phyloP scores from a whole-genome alignment of 202 grass and related monocot species.

The Hordeum pubiflorum region DNA sequence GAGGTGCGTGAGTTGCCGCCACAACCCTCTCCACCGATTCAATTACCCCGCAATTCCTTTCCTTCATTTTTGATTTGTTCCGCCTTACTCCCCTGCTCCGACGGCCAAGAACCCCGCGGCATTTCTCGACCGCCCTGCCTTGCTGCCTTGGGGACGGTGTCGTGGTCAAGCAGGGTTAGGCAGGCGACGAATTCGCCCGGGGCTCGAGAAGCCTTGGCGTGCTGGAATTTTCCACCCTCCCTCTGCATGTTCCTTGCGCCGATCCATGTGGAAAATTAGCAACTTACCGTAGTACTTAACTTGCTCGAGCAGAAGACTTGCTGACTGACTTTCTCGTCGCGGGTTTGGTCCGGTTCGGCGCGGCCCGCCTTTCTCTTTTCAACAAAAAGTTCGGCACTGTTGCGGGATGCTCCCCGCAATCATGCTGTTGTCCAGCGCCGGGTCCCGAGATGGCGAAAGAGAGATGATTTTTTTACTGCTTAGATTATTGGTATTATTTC shows the following conservation, averaged over 20 bases:
- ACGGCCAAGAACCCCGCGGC: not conserved
- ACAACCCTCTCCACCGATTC: not conserved
- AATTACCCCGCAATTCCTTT: not conserved
- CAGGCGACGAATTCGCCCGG: constrained; percentile 7
- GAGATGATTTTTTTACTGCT: not conserved
- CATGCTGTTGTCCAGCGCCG: constrained; percentile 29
- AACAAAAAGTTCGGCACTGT: constrained; percentile 23
- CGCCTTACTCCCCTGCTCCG: not conserved
- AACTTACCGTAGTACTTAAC: not conserved
- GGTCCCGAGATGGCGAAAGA: constrained; percentile 1
- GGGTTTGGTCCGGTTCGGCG: not conserved
- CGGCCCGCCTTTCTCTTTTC: not conserved
- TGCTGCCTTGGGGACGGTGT: not conserved
- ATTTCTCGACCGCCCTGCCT: constrained; percentile 1
- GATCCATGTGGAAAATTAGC: constrained; percentile 32
- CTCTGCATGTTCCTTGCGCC: not conserved
- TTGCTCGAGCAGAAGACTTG: not conserved
- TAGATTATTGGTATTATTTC: not conserved
- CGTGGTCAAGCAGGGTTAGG: constrained; percentile 43
- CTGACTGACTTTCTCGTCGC: not conserved
- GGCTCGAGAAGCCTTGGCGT: constrained; percentile 26
- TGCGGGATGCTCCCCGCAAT: constrained; percentile 35
- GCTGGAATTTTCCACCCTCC: not conserved
- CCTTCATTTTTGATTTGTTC: too few relatives aligned
- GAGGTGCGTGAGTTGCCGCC: constrained; percentile 18